Percentiles rank a stretch among this genome's conserved stretches.
Evolutionary conservation across 768 basidiomycete genomes (phyloP).

Genomic region (Lactifluus volemus): DNA sequence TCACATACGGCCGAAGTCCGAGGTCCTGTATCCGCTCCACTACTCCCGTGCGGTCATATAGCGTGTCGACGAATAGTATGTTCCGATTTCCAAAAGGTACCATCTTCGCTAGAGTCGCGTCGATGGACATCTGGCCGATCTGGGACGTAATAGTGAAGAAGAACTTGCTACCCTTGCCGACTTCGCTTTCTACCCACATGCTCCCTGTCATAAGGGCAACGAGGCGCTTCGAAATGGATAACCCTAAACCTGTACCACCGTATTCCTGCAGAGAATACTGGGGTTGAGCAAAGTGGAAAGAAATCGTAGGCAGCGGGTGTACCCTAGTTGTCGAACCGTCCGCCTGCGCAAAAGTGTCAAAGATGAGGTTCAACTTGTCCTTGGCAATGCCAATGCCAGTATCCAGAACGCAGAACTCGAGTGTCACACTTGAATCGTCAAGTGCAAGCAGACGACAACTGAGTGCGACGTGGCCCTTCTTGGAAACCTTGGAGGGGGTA

Average conservation of each 20-base stretch:
- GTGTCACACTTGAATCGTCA: conserved; percentile 76
- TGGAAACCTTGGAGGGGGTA: conserved; percentile 68
- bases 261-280: conserved; percentile 58
- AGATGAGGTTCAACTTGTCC: conserved; percentile 96
- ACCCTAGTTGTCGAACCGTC: conserved; percentile 96
- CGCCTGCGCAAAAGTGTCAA: conserved; percentile 98
- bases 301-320: conserved; percentile 22
- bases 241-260: conserved; percentile 91
- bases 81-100: conserved; percentile 79
- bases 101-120: conserved; percentile 70
- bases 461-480: conserved; percentile 85
- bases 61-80: conserved; percentile 87
- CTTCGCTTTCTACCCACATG: conserved; percentile 97
- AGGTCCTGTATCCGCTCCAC: conserved; percentile 70
- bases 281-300: neutral
- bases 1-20: conserved; percentile 66
- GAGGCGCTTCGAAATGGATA: conserved; percentile 95
- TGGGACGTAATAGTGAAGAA: conserved; percentile 93
- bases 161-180: conserved; percentile 87
- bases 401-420: conserved; percentile 96
- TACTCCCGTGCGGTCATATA: conserved; percentile 67
- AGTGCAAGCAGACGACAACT: conserved; percentile 71
- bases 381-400: conserved; percentile 98
- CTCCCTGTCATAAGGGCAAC: conserved; percentile 97
- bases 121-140: conserved; percentile 66